A percentile compares a stretch with the other conserved stretches of the same genome.
Conservation (phyloP, 1,139 yeast species). For the Suhomyces bolitotheri region DNA sequence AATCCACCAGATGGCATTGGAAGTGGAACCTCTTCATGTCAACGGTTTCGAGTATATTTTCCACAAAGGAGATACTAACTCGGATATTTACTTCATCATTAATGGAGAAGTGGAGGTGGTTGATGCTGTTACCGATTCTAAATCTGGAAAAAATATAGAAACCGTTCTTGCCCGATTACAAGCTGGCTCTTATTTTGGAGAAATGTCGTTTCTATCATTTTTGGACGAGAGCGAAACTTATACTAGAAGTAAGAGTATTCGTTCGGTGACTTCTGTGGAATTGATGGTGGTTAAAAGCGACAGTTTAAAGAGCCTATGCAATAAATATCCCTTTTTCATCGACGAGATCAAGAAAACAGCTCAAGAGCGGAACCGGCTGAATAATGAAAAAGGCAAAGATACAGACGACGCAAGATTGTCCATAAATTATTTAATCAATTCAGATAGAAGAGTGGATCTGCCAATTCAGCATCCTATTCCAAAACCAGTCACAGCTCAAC, state of each 20-base stretch:
- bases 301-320: constrained; percentile 52
- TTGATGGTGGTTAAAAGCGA: constrained; percentile 59
- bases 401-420: constrained; percentile 17
- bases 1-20: constrained; percentile 62
- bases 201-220: constrained; percentile 64
- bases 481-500: not conserved
- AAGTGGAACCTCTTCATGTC: constrained; percentile 55
- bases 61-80: constrained; percentile 57
- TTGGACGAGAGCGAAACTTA: constrained; percentile 34
- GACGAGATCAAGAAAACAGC: constrained; percentile 66
- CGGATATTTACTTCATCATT: constrained; percentile 65
- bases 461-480: constrained; percentile 5
- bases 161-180: constrained; percentile 57
- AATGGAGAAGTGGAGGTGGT: constrained; percentile 72
- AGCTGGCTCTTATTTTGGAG: constrained; percentile 72
- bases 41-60: constrained; percentile 62
- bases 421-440: constrained; percentile 24
- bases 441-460: constrained; percentile 5
- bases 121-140: constrained; percentile 33
- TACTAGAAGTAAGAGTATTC: constrained; percentile 58
- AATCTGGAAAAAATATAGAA: constrained; percentile 24
- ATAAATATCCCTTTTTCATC: constrained; percentile 56
- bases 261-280: constrained; percentile 61
- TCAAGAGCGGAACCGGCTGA: constrained; percentile 40
- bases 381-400: constrained; percentile 14